Percentiles rank a stretch among this genome's conserved stretches.
Evolutionary conservation across 495 filamentous ascomycete species (phyloP).

Genomic region (Aspergillus baeticus): DNA sequence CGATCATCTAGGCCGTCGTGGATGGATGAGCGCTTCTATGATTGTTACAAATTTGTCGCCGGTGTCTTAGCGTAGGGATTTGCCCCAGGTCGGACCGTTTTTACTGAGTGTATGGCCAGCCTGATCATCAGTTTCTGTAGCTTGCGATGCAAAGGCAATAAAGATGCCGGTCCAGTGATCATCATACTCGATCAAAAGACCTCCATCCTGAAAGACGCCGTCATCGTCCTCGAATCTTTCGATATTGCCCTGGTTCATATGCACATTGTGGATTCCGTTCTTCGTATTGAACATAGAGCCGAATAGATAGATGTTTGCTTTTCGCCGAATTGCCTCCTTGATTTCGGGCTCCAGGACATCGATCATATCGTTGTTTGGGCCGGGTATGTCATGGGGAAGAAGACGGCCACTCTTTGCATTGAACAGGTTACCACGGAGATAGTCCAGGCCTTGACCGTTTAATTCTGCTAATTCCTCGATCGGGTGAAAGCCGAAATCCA

Average conservation of each 20-base stretch:
- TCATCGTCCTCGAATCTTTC: constrained; percentile 23
- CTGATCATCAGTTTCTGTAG: too few species aligned
- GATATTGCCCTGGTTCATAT: constrained; percentile 39
- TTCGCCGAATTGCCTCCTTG: constrained; percentile 19
- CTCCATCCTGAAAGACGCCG: constrained; percentile 34
- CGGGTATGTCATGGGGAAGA: constrained; percentile 23
- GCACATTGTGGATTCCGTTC: constrained; percentile 35
- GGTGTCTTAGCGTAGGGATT: too few species aligned
- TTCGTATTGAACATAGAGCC: constrained; percentile 20
- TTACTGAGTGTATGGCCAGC: too few species aligned
- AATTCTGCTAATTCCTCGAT: too few species aligned
- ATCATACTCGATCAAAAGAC: constrained; percentile 25
- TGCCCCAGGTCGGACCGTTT: too few species aligned
- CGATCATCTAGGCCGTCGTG: too few species aligned
- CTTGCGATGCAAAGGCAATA: neutral
- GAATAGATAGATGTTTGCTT: constrained; percentile 27
- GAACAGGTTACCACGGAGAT: constrained; percentile 27
- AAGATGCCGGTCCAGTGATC: constrained; percentile 7
- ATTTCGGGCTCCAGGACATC: constrained; percentile 30
- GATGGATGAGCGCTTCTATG: too few species aligned
- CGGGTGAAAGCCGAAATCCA: too few species aligned
- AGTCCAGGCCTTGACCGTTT: constrained; percentile 23
- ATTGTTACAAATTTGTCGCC: too few species aligned
- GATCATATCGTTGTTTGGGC: constrained; percentile 27
- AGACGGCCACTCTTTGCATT: constrained; percentile 21